Base-by-base conservation (phyloP, 208 protist species). In the Trypanosoma avium region DNA sequence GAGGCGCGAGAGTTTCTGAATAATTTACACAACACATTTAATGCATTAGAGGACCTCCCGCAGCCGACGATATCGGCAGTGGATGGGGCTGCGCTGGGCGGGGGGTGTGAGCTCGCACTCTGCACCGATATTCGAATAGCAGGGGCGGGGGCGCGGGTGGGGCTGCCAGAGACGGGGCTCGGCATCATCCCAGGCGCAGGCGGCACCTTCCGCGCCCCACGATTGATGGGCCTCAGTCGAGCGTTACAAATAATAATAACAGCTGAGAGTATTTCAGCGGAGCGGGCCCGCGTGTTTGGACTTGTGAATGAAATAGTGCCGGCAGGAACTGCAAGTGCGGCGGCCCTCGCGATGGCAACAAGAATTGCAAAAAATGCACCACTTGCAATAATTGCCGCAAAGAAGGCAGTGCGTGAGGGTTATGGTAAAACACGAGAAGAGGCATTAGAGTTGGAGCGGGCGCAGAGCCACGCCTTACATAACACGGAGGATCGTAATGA, bases 101-200 rank as follows among this genome's bases (percentile, higher is more conserved):
- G 94, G 27, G 94, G 94, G 26, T 75, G 90, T 46, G 94, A 97
- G 70, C 66, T 97, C 24, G 88, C 91, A 0, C 46, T 97, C 9
- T 77, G 86, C 43, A 82, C 85, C 24, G 94, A 97, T 65, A 79
- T 97, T 21, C 77, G 90, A 54, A 59, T 95, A 15, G 80, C 79
- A 12, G 77, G 79, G 24, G 75, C 65, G 19, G 69, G 29, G 13
- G 75, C 84, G 7, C 62, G 58, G 8, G 54, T 97, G 19, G 92
- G 89, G 21, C 65, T 98, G 22, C 86, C 90, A 0, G 95, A 98
- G 60, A 96, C 93, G 24, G 74, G 80, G 10, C 78, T 97, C 4
- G 95, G 82, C 15, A 96, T 97, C 29, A 97, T 98, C 43, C 95
- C 95, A 9, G 95, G 93, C 35, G 95, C 93, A 4, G 95, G 95